Conservation (phyloP, 2,329 filamentous ascomycete species). For the Colletotrichum musae region DNA sequence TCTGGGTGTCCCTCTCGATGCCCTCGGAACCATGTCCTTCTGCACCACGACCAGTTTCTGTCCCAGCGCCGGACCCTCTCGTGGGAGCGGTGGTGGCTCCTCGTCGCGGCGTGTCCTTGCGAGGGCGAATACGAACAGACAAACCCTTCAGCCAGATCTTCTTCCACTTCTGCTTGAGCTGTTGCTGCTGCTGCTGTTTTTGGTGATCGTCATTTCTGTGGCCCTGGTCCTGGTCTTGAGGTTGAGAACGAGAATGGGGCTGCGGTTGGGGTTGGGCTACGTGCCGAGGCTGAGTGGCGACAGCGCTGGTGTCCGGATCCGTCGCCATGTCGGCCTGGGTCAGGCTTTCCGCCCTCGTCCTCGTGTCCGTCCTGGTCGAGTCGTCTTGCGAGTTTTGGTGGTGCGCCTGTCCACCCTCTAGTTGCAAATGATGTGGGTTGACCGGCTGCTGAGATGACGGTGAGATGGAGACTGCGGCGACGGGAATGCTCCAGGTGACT, state of each 20-base stretch:
- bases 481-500: conserved; percentile 2
- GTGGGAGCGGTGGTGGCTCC: background rate
- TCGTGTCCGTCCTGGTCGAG: conserved; percentile 16
- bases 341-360: conserved; percentile 31
- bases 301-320: conserved; percentile 15
- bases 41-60: background rate
- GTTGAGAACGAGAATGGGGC: no score
- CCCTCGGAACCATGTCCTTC: conserved; percentile 1
- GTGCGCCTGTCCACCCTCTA: background rate
- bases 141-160: conserved; percentile 29
- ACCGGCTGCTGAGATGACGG: background rate
- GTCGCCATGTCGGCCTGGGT: conserved; percentile 29
- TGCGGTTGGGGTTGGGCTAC: no score
- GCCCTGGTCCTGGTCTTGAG: background rate
- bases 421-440: background rate
- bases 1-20: conserved; percentile 36
- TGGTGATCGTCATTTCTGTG: background rate
- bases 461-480: background rate
- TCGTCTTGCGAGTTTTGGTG: background rate
- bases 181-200: conserved; percentile 21
- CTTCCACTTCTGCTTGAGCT: conserved; percentile 36
- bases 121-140: conserved; percentile 37
- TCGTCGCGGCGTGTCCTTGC: conserved; percentile 21
- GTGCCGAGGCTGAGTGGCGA: conserved; percentile 2
- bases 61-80: background rate